Evolutionary conservation across 2,329 filamentous ascomycete genomes (phyloP).

Genomic region (Diaporthe ilicicola): DNA sequence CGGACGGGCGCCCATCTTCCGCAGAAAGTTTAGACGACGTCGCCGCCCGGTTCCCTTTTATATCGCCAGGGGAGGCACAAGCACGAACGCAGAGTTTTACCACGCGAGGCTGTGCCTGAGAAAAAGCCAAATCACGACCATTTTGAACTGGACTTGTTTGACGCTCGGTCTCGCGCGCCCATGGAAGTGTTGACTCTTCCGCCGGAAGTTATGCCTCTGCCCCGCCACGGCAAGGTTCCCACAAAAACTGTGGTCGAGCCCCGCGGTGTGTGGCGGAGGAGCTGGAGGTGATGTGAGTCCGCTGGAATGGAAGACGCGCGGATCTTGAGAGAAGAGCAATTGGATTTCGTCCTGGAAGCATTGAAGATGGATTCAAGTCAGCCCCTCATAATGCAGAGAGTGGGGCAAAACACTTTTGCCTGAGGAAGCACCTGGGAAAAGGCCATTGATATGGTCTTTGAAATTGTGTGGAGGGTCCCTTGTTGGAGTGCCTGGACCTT

Average conservation of each 20-base stretch:
- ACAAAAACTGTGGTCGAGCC: constrained; percentile 13
- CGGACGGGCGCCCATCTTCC: constrained; percentile 3
- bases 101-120: neutral
- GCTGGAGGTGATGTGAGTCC: constrained; percentile 17
- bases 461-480: constrained; percentile 18
- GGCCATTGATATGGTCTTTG: neutral
- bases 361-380: constrained; percentile 25
- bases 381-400: constrained; percentile 33
- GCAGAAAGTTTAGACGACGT: constrained; percentile 19
- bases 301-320: constrained; percentile 24
- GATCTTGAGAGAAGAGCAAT: constrained; percentile 8
- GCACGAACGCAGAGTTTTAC: too few species aligned
- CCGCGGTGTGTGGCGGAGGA: neutral
- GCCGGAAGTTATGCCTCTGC: neutral
- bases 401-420: constrained; percentile 22
- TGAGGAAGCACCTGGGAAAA: constrained; percentile 18
- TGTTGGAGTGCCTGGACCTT: constrained; percentile 14
- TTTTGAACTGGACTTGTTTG: neutral
- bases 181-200: constrained; percentile 20
- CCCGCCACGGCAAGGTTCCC: constrained; percentile 21
- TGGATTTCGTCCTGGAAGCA: constrained; percentile 16
- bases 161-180: constrained; percentile 1
- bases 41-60: constrained; percentile 3
- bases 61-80: neutral
- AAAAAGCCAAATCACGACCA: neutral